Base-by-base conservation (phyloP, 441 rosid genomes). In the Gossypium laxum region DNA sequence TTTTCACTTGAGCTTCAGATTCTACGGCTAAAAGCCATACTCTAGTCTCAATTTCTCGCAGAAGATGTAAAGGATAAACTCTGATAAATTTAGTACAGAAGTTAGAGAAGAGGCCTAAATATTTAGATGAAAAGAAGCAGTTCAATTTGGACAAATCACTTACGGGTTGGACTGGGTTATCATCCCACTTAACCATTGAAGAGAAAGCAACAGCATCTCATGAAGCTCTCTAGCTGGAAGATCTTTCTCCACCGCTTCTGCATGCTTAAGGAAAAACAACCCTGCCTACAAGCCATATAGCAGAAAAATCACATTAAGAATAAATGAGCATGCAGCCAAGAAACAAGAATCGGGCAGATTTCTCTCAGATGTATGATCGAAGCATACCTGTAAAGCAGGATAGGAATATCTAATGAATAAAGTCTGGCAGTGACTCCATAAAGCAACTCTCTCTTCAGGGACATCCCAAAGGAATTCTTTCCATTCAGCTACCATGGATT, bases 401-500 rank as follows among this genome's bases (percentile, higher is more conserved):
- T 91, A 95, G 74, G 96, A 85, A 79, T 88, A 85, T 88, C 96
- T 83, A 68, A 88, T 82, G 79, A 95, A 92, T 75, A 95, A 82
- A 2, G 89, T 88, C 85, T 95, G 99, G 82, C 99, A 95, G 79
- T 95, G 99, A 70, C 89, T 89, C 98, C 99, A 94, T 75, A 95
- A 80, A 70, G 98, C 94, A 78, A 92, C 89, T 86, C 98, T 88
- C 84, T 95, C 99, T 83, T 95, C 99, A 51, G 95, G 95, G 77
- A 95, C 97, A 86, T 94, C 99, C 99, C 99, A 94, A 59, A 94
- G 99, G 81, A 94, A 94, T 78, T 92, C 98, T 82, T 88, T 92
- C 99, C 99, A 94, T 85, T 92, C 99, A 43, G 91, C 91, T 74
- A 91, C 98, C 98, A 94, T 87, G 75, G 98, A 89, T 83, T 94